Conservation (phyloP, 2,329 filamentous ascomycete genomes). For the Xylariaceae sp. region DNA sequence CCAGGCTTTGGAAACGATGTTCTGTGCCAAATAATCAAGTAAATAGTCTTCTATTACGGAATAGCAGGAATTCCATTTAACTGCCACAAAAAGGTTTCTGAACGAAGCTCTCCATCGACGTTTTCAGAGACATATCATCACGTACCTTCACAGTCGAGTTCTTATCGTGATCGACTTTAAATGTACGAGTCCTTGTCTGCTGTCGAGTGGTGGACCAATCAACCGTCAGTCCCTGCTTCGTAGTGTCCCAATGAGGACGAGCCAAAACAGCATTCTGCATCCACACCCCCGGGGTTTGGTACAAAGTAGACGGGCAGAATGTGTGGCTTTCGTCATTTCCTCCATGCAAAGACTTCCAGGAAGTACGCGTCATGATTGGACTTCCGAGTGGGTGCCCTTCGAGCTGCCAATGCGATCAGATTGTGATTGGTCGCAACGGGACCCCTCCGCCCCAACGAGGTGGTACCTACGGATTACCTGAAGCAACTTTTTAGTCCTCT, state of each 20-base stretch:
- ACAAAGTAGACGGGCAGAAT: neutral
- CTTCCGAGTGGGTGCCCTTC: slow-evolving; percentile 14
- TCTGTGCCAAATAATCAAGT: no score
- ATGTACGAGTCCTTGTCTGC: neutral
- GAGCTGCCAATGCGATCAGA: slow-evolving; percentile 29
- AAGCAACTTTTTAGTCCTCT: neutral
- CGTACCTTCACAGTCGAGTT: neutral
- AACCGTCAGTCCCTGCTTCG: neutral
- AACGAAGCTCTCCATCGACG: no score
- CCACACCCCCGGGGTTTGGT: slow-evolving; percentile 7
- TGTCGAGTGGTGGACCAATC: slow-evolving; percentile 12
- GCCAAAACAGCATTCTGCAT: slow-evolving; percentile 16
- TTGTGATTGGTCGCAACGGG: slow-evolving; percentile 27
- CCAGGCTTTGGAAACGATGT: no score
- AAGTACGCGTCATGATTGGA: slow-evolving; percentile 31
- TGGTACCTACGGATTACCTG: neutral
- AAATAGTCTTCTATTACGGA: no score
- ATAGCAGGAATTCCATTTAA: no score
- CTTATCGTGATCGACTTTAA: neutral
- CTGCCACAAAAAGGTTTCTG: no score
- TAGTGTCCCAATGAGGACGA: slow-evolving; percentile 9
- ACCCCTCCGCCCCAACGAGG: slow-evolving; percentile 19
- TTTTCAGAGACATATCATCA: no score
- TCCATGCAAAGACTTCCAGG: slow-evolving; percentile 20
- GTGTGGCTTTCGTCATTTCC: slow-evolving; percentile 29